A percentile compares a stretch with the other conserved stretches of the same genome.
Evolutionary conservation across 495 filamentous ascomycete species (phyloP).

Genomic region (Parathielavia appendiculata): DNA sequence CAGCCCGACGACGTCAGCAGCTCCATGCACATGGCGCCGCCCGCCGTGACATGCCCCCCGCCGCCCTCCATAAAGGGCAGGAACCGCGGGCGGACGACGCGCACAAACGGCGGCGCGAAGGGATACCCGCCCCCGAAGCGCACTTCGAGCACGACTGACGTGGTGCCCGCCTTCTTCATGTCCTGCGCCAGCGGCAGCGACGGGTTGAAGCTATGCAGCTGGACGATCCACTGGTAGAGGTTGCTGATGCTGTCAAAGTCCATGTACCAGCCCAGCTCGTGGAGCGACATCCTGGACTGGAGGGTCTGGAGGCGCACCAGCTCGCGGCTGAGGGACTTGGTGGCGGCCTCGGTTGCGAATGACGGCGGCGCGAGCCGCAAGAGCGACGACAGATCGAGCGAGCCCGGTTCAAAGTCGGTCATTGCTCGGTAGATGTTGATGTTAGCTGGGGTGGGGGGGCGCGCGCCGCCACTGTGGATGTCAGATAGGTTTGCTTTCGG

Average conservation of each 20-base stretch:
- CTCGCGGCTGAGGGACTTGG: slow-evolving; percentile 57
- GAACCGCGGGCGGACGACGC: slow-evolving; percentile 78
- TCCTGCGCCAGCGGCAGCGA: slow-evolving; percentile 66
- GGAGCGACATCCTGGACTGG: slow-evolving; percentile 57
- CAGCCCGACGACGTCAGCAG: slow-evolving; percentile 81
- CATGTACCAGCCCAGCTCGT: slow-evolving; percentile 84
- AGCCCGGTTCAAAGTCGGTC: slow-evolving; percentile 65
- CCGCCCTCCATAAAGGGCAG: slow-evolving; percentile 64
- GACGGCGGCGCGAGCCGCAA: slow-evolving; percentile 57
- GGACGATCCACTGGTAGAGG: slow-evolving; percentile 90
- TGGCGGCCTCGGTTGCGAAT: slow-evolving; percentile 63
- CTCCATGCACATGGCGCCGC: slow-evolving; percentile 90
- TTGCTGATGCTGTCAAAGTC: slow-evolving; percentile 53
- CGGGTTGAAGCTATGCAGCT: slow-evolving; percentile 77
- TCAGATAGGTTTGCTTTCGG: neutral
- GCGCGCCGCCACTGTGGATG: neutral
- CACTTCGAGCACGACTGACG: slow-evolving; percentile 73
- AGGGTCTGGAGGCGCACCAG: slow-evolving; percentile 52
- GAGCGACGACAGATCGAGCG: slow-evolving; percentile 51
- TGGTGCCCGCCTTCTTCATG: slow-evolving; percentile 56
- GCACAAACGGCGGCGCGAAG: slow-evolving; percentile 76
- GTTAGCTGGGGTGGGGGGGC: slow-evolving; percentile 4
- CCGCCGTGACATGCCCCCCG: slow-evolving; percentile 83
- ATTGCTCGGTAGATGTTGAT: slow-evolving; percentile 8
- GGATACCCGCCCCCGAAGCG: slow-evolving; percentile 73